Conservation (phyloP, 352 stramenopile species). For the Phytopythium helicoides region DNA sequence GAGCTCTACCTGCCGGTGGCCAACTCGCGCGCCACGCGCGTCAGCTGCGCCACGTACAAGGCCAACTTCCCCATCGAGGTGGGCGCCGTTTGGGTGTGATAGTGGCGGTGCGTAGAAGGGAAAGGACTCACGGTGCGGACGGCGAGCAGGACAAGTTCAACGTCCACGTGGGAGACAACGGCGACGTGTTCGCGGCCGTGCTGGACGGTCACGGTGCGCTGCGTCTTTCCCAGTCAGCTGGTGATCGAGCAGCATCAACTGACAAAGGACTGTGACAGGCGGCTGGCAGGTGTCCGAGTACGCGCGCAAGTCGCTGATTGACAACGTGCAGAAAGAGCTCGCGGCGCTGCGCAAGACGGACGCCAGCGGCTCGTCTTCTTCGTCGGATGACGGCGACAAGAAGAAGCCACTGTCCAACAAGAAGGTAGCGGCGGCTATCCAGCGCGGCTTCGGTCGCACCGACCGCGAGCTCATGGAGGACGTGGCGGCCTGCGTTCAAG, state of each 20-base stretch:
- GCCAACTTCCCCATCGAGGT: slow-evolving; percentile 68
- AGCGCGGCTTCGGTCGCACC: slow-evolving; percentile 82
- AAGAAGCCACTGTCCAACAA: slow-evolving; percentile 31
- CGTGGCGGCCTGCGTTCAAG: slow-evolving; percentile 84
- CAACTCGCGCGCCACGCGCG: slow-evolving; percentile 42
- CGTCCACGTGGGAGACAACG: slow-evolving; percentile 58
- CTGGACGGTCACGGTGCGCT: slow-evolving; percentile 88
- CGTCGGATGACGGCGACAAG: slow-evolving; percentile 20
- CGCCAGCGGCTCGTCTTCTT: slow-evolving; percentile 5
- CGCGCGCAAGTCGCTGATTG: slow-evolving; percentile 67
- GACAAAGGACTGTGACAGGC: slow-evolving; percentile 20
- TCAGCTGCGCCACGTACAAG: slow-evolving; percentile 63
- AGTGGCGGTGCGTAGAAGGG: too few relatives aligned
- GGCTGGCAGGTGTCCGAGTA: slow-evolving; percentile 94
- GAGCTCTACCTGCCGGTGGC: slow-evolving; percentile 41
- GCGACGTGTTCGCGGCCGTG: slow-evolving; percentile 85
- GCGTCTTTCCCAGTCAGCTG: not conserved
- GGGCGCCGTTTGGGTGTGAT: not conserved
- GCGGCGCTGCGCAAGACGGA: slow-evolving; percentile 40
- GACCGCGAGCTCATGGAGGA: slow-evolving; percentile 84
- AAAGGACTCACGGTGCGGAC: too few relatives aligned
- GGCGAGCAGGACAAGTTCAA: slow-evolving; percentile 73
- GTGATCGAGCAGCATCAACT: not conserved
- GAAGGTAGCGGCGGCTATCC: slow-evolving; percentile 64
- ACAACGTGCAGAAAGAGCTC: slow-evolving; percentile 78